phyloP scores from a whole-genome alignment of 768 basidiomycete species.

The Pholiota conissans region DNA sequence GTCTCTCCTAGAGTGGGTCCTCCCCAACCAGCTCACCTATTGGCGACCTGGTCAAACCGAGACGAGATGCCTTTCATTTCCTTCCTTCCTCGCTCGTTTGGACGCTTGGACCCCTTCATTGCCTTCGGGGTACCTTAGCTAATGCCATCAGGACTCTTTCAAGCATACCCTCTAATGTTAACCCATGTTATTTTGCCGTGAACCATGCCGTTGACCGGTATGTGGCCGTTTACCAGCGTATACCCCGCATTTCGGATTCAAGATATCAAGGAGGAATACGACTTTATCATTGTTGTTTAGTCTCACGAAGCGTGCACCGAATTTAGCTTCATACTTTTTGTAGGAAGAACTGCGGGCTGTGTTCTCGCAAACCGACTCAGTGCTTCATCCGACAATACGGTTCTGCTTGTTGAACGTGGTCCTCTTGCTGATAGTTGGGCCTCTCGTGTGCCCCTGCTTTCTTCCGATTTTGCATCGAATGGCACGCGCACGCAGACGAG shows the following conservation, averaged over 20 bases:
- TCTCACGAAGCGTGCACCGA: background rate
- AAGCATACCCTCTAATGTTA: background rate
- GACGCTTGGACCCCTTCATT: too few relatives aligned
- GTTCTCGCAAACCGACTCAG: conserved; percentile 14
- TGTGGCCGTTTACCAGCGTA: conserved; percentile 2
- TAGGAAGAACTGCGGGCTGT: conserved; percentile 13
- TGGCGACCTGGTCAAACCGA: too few relatives aligned
- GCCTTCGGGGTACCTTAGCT: too few relatives aligned
- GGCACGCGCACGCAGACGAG: conserved; percentile 1
- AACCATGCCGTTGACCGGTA: background rate
- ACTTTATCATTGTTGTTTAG: conserved; percentile 3
- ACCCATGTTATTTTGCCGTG: too few relatives aligned
- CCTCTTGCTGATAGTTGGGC: conserved; percentile 5
- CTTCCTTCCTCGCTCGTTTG: too few relatives aligned
- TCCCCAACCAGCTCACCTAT: too few relatives aligned
- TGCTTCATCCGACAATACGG: background rate
- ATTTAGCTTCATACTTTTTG: background rate
- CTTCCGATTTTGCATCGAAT: conserved; percentile 9
- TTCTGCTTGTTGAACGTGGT: conserved; percentile 11
- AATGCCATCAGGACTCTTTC: too few relatives aligned
- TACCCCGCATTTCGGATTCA: conserved; percentile 4
- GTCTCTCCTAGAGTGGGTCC: too few relatives aligned
- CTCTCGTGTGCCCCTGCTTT: conserved; percentile 10
- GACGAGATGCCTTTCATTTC: too few relatives aligned
- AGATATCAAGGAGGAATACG: conserved; percentile 3